phyloP scores from a whole-genome alignment of 2,329 filamentous ascomycete species.

The Neonectria ditissima region DNA sequence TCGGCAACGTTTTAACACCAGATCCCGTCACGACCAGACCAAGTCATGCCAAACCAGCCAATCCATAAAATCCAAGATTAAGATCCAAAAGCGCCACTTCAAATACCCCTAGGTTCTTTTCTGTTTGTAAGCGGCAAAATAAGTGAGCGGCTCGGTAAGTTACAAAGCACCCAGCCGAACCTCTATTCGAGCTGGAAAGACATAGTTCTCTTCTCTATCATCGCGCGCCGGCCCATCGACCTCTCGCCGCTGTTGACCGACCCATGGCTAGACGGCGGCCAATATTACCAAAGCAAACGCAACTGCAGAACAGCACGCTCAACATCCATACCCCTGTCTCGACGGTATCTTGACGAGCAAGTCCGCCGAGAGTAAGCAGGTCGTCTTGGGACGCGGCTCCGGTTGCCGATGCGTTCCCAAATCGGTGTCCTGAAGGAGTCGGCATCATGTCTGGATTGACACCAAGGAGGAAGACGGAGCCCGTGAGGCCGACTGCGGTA shows the following conservation, averaged over 20 bases:
- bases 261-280: conserved; percentile 80
- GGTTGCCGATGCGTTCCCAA: conserved; percentile 37
- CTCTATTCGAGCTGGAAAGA: background rate
- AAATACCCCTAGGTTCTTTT: conserved; percentile 4
- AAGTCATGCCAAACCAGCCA: conserved; percentile 9
- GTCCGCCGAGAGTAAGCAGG: conserved; percentile 57
- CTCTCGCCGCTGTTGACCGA: conserved; percentile 54
- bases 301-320: conserved; percentile 94
- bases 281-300: conserved; percentile 96
- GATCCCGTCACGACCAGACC: background rate
- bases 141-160: background rate
- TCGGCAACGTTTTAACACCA: background rate
- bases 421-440: conserved; percentile 61
- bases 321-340: conserved; percentile 89
- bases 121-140: background rate
- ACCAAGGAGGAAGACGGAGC: conserved; percentile 79
- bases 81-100: conserved; percentile 5
- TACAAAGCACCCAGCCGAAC: background rate
- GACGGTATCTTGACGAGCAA: conserved; percentile 71
- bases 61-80: conserved; percentile 2
- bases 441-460: conserved; percentile 85
- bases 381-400: conserved; percentile 26
- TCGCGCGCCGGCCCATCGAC: conserved; percentile 60
- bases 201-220: conserved; percentile 33
- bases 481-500: conserved; percentile 76